Base-by-base conservation (phyloP, 2,329 filamentous ascomycete genomes). In the Microsporum ferrugineum region DNA sequence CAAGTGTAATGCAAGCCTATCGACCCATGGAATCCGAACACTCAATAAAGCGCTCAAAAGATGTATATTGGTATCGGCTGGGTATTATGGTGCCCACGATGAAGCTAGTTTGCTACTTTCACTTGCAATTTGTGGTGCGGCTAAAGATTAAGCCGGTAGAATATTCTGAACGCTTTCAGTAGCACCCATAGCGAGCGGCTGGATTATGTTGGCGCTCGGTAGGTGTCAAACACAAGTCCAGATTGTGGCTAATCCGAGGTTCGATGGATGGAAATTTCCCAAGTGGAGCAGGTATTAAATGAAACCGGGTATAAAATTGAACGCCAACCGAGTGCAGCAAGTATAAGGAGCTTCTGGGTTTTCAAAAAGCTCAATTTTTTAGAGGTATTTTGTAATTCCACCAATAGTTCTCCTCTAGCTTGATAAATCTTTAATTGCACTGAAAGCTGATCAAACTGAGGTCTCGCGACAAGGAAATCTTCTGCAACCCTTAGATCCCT, bases 21-120 rank as follows among this genome's bases (percentile, higher is more conserved):
- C 59, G 1, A 60, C 49, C 59, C 59, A 60, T 6, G 23, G 14
- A 43, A 60, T 45, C 2, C 39, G 47, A 56, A 60, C 59, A n/a
- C 51, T 33, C 17, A 41, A 10, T n/a, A 60, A 29, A 1, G 47
- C 17, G 6, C 14, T 41, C 4, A 60, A 34, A 2, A 60, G 47
- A 10, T 56, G 29, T 2, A 34, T 34, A 56, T 60, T 60, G 33
- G 39, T 43, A 3, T 60, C 59, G 3, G 49, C 31, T 43, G 41
- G 60, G 45, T 53, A 38, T 5, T 36, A 41, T 23, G 43, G 43
- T 8, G 23, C 5, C 43, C 43, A 45, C 7, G n/a, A 23, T 6
- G n/a, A 45, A 6, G 17, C 43, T 3, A 23, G 5, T n/a, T 45
- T 45, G n/a, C n/a, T 8, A n/a, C 17, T 45, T 23, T 45, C 43